phyloP scores from a whole-genome alignment of 129 eudicot species.

The Apium graveolens region DNA sequence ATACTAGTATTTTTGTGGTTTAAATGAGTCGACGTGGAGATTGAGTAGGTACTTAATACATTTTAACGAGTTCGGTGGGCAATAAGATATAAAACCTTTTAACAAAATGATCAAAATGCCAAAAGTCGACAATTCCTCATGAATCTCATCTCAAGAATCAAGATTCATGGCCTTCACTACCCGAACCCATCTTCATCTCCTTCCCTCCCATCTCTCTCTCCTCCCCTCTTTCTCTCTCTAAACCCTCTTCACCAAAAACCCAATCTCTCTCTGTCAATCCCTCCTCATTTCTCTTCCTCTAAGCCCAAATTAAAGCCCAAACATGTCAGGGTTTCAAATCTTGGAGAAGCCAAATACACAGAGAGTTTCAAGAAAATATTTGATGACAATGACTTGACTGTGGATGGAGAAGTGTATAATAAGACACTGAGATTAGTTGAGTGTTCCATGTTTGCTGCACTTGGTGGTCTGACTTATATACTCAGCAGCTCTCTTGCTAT shows the following conservation, averaged over 20 bases:
- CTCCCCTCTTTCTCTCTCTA: constrained; percentile 1
- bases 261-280: neutral
- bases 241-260: neutral
- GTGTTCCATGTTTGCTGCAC: constrained; percentile 92
- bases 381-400: constrained; percentile 40
- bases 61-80: too few relatives aligned
- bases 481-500: constrained; percentile 90
- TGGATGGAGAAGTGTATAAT: constrained; percentile 60
- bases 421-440: constrained; percentile 86
- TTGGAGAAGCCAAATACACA: constrained; percentile 31
- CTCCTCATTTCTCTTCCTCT: neutral
- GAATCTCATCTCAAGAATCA: neutral
- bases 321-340: constrained; percentile 22
- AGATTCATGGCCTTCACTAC: constrained; percentile 11
- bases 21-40: too few relatives aligned
- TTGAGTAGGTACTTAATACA: too few relatives aligned
- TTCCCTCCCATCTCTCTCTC: constrained; percentile 8
- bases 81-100: too few relatives aligned
- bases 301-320: constrained; percentile 15
- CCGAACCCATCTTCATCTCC: neutral
- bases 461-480: constrained; percentile 71
- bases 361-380: constrained; percentile 16
- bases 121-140: neutral
- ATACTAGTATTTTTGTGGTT: too few relatives aligned
- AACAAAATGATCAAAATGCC: neutral